A percentile compares a stretch with the other conserved stretches of the same genome.
Conservation (phyloP, 768 basidiomycete genomes). For the Pholiota molesta region DNA sequence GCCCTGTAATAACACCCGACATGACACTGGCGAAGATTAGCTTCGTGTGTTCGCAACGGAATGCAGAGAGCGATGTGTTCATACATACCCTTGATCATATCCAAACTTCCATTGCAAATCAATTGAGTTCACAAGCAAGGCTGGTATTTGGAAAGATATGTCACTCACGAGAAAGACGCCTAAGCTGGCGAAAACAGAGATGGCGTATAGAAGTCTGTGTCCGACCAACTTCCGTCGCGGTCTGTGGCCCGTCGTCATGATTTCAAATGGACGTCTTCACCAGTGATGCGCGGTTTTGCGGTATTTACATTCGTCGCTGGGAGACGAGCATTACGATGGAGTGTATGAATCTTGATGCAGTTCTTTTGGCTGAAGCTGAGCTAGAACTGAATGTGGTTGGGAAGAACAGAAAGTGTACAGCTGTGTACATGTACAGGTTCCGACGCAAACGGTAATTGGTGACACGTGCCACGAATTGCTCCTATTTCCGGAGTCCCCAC, state of each 20-base stretch:
- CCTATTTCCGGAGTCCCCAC: no score
- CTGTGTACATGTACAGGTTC: no score
- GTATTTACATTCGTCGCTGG: neutral
- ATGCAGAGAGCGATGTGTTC: neutral
- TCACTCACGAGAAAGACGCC: slow-evolving; percentile 76
- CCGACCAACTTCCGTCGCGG: slow-evolving; percentile 67
- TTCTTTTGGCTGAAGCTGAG: no score
- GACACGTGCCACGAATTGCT: neutral
- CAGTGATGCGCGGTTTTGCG: neutral
- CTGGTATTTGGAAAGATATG: neutral
- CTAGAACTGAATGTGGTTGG: neutral
- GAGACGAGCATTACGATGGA: neutral
- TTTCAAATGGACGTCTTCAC: neutral
- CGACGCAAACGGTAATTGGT: neutral
- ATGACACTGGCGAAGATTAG: slow-evolving; percentile 59
- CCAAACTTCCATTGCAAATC: slow-evolving; percentile 56
- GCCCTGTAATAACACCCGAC: slow-evolving; percentile 89
- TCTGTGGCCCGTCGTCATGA: slow-evolving; percentile 11
- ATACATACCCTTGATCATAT: slow-evolving; percentile 86
- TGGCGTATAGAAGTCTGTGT: slow-evolving; percentile 72
- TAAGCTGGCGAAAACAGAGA: slow-evolving; percentile 77
- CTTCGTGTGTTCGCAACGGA: neutral
- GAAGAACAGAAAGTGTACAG: no score
- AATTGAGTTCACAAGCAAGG: neutral
- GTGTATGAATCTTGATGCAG: no score